phyloP scores from a whole-genome alignment of 306 rosid species.

The Casuarina equisetifolia region DNA sequence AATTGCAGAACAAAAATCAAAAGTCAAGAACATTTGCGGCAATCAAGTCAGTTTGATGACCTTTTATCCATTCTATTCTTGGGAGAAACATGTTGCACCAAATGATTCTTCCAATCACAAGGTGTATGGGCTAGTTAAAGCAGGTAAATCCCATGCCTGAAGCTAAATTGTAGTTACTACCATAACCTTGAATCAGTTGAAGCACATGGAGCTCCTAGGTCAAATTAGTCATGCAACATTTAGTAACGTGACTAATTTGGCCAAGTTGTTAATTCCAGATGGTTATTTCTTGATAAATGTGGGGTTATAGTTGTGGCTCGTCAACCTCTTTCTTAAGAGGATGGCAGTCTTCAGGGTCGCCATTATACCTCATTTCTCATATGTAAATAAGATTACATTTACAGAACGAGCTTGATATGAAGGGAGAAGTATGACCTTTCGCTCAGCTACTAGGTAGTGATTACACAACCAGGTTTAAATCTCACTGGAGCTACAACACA shows the following conservation, averaged over 20 bases:
- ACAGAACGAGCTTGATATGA: neutral
- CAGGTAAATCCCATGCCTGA: neutral
- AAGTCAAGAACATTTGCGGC: neutral
- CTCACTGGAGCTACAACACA: neutral
- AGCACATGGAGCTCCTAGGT: neutral
- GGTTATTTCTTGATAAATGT: neutral
- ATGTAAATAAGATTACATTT: neutral
- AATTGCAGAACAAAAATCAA: neutral
- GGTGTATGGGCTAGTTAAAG: neutral
- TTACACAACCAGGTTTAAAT: neutral
- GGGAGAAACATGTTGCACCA: neutral
- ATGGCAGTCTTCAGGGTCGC: neutral
- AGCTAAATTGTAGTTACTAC: neutral
- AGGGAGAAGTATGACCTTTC: neutral
- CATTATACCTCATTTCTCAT: neutral
- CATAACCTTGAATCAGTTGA: neutral
- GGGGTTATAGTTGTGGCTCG: slow-evolving; percentile 4
- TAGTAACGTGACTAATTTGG: neutral
- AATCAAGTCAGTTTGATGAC: neutral
- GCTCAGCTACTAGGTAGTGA: neutral
- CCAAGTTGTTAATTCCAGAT: neutral
- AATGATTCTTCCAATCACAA: neutral
- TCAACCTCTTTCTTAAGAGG: slow-evolving; percentile 8
- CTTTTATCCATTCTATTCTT: neutral
- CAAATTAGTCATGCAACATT: neutral